Evolutionary conservation across 2,329 filamentous ascomycete species (phyloP).

Genomic region (Trichoderma sp.): DNA sequence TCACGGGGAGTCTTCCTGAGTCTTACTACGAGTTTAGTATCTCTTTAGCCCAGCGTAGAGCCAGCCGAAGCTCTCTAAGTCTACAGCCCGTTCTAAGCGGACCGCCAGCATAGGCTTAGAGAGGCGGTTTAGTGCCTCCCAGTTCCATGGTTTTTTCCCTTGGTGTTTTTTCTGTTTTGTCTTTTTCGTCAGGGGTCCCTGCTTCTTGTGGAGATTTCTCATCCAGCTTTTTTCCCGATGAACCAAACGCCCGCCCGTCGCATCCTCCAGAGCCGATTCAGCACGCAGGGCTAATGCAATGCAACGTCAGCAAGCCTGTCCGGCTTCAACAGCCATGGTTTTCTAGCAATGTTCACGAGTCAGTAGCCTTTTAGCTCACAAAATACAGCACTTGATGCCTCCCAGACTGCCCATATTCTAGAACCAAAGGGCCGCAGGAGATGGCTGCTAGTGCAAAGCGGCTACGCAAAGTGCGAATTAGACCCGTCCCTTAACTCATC

Average conservation of each 20-base stretch:
- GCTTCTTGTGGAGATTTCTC: background rate
- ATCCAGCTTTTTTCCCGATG: background rate
- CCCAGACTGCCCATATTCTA: background rate
- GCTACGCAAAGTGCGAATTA: background rate
- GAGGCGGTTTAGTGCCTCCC: background rate
- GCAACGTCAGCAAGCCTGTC: background rate
- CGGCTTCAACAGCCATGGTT: background rate
- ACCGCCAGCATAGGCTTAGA: background rate
- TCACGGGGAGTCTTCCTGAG: conserved; percentile 2
- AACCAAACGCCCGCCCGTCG: background rate
- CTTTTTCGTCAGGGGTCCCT: background rate
- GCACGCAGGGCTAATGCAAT: background rate
- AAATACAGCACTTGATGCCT: background rate
- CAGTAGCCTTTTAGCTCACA: background rate
- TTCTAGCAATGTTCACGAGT: background rate
- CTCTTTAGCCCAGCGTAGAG: background rate
- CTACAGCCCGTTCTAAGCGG: background rate
- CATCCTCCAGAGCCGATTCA: background rate
- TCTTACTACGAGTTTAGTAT: background rate
- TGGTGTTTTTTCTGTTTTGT: background rate
- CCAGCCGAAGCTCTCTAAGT: background rate
- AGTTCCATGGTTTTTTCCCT: background rate
- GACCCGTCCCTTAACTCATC: background rate
- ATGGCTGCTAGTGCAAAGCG: background rate
- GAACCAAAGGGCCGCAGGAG: background rate